phyloP scores from a whole-genome alignment of 73 alveolate genomes.

The Stentor coeruleus region DNA sequence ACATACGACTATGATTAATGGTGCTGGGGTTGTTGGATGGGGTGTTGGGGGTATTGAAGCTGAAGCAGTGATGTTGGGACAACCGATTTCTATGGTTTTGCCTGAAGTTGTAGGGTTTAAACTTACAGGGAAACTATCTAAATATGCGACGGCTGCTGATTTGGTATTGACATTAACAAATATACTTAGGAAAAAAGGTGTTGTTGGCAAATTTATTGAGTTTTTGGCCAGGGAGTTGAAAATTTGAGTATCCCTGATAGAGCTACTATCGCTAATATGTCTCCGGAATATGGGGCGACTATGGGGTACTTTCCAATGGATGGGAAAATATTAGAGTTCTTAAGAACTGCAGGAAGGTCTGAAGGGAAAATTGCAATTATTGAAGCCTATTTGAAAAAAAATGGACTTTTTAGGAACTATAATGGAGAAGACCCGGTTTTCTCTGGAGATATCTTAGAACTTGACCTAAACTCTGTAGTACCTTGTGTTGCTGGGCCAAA shows the following conservation, averaged over 20 bases:
- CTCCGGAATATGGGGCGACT: conserved; percentile 95
- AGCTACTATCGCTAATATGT: conserved; percentile 86
- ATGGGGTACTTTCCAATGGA: conserved; percentile 93
- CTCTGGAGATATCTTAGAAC: conserved; percentile 76
- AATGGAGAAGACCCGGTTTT: conserved; percentile 59
- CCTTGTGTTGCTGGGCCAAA: conserved; percentile 93
- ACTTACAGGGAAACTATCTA: conserved; percentile 77
- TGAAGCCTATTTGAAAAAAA: conserved; percentile 68
- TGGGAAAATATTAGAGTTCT: conserved; percentile 66
- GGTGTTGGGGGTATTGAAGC: conserved; percentile 96
- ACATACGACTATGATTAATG: conserved; percentile 91
- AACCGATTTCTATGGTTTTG: conserved; percentile 76
- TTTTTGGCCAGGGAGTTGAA: conserved; percentile 83
- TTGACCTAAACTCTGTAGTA: conserved; percentile 72
- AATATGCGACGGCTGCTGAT: conserved; percentile 82
- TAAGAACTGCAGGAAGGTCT: conserved; percentile 78
- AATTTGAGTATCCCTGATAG: conserved; percentile 74
- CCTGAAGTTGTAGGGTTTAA: conserved; percentile 90
- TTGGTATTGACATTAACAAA: conserved; percentile 65
- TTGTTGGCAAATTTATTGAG: conserved; percentile 90
- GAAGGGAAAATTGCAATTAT: conserved; percentile 50
- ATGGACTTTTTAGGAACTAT: conserved; percentile 67
- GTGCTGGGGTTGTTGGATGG: conserved; percentile 91
- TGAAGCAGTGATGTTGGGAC: conserved; percentile 87
- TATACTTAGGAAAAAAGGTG: conserved; percentile 89